Evolutionary conservation across 768 basidiomycete genomes (phyloP).

Genomic region (Clavaria fumosa): DNA sequence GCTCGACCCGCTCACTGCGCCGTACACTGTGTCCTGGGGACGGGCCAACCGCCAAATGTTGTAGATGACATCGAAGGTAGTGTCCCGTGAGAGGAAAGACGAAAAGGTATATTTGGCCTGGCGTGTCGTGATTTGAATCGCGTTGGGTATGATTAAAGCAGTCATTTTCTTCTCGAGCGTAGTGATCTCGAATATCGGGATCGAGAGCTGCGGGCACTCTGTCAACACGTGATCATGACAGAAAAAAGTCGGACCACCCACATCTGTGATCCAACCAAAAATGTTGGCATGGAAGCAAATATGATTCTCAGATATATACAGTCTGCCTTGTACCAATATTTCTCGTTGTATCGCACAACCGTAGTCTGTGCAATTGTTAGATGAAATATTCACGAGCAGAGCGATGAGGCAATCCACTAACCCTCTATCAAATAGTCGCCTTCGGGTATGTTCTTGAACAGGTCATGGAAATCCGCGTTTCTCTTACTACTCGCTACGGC

Average conservation of each 20-base stretch:
- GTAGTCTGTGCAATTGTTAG: constrained; percentile 48
- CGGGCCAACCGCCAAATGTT: constrained; percentile 91
- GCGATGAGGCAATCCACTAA: constrained; percentile 25
- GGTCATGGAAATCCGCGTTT: constrained; percentile 89
- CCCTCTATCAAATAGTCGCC: constrained; percentile 98
- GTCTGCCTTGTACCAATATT: constrained; percentile 87
- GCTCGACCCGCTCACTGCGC: constrained; percentile 20
- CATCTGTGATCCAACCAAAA: constrained; percentile 97
- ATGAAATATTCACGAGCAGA: constrained; percentile 4
- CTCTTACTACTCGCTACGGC: constrained; percentile 92
- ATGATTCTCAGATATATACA: constrained; percentile 98
- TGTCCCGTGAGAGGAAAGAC: constrained; percentile 91
- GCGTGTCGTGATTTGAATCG: constrained; percentile 76
- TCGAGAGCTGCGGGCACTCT: constrained; percentile 41
- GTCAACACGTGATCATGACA: not conserved
- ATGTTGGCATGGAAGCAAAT: constrained; percentile 99
- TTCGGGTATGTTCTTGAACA: constrained; percentile 80
- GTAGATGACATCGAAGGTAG: constrained; percentile 87
- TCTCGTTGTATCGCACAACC: constrained; percentile 95
- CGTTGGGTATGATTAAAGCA: constrained; percentile 94
- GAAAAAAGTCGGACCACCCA: constrained; percentile 26
- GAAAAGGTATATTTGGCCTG: constrained; percentile 86
- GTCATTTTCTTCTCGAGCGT: constrained; percentile 95
- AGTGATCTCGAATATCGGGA: constrained; percentile 79
- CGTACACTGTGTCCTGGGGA: constrained; percentile 39